Base-by-base conservation (phyloP, 2,329 filamentous ascomycete species). In the Ceratocystis eucalypticola region DNA sequence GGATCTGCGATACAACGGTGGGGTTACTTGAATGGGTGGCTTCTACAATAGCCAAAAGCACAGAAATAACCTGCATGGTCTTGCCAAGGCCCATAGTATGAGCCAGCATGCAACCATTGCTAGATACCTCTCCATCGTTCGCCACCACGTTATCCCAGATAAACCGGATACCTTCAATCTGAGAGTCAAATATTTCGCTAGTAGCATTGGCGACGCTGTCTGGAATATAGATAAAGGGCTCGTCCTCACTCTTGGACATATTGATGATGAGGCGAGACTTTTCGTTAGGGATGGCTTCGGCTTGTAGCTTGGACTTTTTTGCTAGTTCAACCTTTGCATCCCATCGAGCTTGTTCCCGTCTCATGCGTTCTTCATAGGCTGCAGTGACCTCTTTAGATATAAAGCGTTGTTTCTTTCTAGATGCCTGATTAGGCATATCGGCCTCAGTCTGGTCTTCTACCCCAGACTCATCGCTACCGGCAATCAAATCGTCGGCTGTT, bases 31-130 rank as follows among this genome's bases (percentile, higher is more conserved):
- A 92, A 22, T 73, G 73, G 3, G 84, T 80, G 2, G 89, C 84
- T 70, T 89, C 82, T 3, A 85, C 80, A 68, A 96, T 82, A 0
- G 89, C 86, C 17, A 88, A 81, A 5, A 96, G 80, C n/a, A 96
- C 77, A 0, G 90, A 88, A 68, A 96, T 90, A 5, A 91, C 84
- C 76, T 96, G 91, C 86, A 96, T 91, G 0, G 91, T 95, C 77
- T 96, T 96, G 17, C 91, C 91, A 1, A 96, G 77, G 1, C 92
- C 92, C 91, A 96, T 96, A 0, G 89, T 90, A 73, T 96, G 91
- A 5, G 91, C 88, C 22, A 96, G 79, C 12, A 96, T 80, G 72
- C 89, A 95, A 1, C 91, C 91, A 74, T 91, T 86, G 20, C 80
- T 80, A 5, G 66, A 68, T 20, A 64, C 59, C 8, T 63, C 28